phyloP scores from a whole-genome alignment of 2,329 filamentous ascomycete genomes.

The Aspergillus texensis region DNA sequence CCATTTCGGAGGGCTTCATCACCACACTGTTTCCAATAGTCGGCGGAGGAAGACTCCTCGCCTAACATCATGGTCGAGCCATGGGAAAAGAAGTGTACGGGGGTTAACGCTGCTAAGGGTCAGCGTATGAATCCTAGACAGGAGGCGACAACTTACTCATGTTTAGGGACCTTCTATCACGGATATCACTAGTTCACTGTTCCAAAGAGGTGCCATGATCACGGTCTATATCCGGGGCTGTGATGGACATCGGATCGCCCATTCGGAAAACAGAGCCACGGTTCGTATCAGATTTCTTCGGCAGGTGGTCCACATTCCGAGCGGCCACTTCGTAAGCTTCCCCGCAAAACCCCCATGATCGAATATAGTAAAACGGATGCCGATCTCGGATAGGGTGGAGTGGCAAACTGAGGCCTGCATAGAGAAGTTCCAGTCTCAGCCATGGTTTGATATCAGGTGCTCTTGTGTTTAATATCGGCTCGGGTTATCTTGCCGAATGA shows the following conservation, averaged over 20 bases:
- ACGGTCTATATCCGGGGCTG: neutral
- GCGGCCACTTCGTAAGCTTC: too few relatives aligned
- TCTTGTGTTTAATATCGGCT: neutral
- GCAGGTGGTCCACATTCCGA: neutral
- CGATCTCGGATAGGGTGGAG: neutral
- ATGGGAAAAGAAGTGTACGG: constrained; percentile 70
- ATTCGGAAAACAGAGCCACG: neutral
- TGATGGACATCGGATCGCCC: too few relatives aligned
- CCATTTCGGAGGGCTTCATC: constrained; percentile 62
- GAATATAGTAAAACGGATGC: too few relatives aligned
- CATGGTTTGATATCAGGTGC: neutral
- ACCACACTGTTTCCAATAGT: constrained; percentile 68
- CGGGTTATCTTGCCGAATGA: neutral
- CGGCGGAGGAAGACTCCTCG: constrained; percentile 62
- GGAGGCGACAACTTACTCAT: neutral
- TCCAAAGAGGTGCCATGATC: neutral
- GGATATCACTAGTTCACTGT: neutral
- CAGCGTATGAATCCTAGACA: neutral
- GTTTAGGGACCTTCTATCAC: neutral
- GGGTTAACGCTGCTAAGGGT: constrained; percentile 41
- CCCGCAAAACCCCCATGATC: too few relatives aligned
- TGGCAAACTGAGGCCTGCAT: neutral
- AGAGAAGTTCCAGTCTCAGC: too few relatives aligned
- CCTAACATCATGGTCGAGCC: constrained; percentile 74
- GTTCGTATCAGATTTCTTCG: neutral